Base-by-base conservation (phyloP, 306 rosid genomes). In the Cucurbita ficifolia region DNA sequence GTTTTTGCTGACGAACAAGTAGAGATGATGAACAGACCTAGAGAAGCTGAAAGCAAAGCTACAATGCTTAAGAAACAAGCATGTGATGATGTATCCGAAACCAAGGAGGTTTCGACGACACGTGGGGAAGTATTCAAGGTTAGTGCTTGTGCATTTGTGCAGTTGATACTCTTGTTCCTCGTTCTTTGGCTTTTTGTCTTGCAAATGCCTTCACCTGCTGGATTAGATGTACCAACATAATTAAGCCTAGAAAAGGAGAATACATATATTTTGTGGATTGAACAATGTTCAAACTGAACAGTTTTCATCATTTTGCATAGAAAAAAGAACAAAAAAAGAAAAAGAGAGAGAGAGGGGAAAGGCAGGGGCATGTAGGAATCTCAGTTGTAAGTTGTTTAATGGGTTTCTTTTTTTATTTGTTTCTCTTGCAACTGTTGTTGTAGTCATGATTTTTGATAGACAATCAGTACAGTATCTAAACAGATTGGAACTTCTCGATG, bases 141-240 rank as follows among this genome's bases (percentile, higher is more conserved):
- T 33, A 62, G 87, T 22, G 83, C 76, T 54, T 87, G 79, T 88
- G 75, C 91, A 71, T 72, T 77, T 72, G 4, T 81, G 65, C 96
- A 90, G 85, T 59, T 86, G 48, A 45, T 87, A 57, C 63, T 90
- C 78, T 78, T 93, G 77, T 39, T 80, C 59, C 53, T 86, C 51
- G 83, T 75, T 51, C 60, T 86, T 53, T 88, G 89, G 90, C 3
- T 68, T 53, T 77, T 78, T 63, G 55, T 77, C 72, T 86, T 78
- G 72, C 88, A 78, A 83, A 77, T 81, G 62, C 81, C 87, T 0
- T 80, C 77, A 81, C 72, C 70, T 78, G 62, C 82, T 24, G 87
- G 79, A 82, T 60, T 60, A 56, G 86, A 73, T 86, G 98, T 90
- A 65, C 98, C 98, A 81, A 92, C 96, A 9, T 92, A 82, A 87